These are phyloP conservation scores for Dictyostelium citrinum DNA, from an alignment of 78 protist genomes.

Conservation along the genomic window DNA sequence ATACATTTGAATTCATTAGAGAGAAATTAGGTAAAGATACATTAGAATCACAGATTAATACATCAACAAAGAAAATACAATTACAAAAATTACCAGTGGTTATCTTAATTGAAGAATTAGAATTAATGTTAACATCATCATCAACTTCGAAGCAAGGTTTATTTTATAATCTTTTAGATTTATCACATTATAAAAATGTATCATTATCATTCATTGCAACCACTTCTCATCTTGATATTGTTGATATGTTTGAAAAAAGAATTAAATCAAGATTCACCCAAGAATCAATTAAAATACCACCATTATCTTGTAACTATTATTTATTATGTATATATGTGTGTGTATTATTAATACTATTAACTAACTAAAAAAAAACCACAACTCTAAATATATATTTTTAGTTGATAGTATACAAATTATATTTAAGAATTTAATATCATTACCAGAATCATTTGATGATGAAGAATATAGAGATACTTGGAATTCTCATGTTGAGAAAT, in stretches of 20 bases:
- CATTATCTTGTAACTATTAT: neutral
- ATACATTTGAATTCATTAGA: conserved; percentile 2
- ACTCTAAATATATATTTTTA: too few species aligned
- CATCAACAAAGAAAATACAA: neutral
- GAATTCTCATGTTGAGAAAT: neutral
- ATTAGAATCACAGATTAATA: neutral
- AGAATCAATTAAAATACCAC: neutral
- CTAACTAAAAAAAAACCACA: too few species aligned
- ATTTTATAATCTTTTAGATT: conserved; percentile 41
- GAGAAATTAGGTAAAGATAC: neutral
- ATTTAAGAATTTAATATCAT: neutral
- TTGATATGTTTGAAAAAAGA: conserved; percentile 34
- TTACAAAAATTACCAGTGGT: conserved; percentile 8
- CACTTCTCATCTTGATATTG: neutral
- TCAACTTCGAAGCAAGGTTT: conserved; percentile 2
- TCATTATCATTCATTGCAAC: conserved; percentile 23
- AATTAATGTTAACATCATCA: neutral
- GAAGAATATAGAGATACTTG: neutral
- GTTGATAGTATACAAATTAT: neutral
- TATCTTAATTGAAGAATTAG: conserved; percentile 32
- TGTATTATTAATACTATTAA: too few species aligned
- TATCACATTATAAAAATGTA: conserved; percentile 17
- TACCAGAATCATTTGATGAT: conserved; percentile 1
- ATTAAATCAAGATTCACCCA: conserved; percentile 49
- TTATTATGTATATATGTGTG: neutral